Base-by-base conservation (phyloP, 768 basidiomycete genomes). In the Agaricus sinodeliciosus region DNA sequence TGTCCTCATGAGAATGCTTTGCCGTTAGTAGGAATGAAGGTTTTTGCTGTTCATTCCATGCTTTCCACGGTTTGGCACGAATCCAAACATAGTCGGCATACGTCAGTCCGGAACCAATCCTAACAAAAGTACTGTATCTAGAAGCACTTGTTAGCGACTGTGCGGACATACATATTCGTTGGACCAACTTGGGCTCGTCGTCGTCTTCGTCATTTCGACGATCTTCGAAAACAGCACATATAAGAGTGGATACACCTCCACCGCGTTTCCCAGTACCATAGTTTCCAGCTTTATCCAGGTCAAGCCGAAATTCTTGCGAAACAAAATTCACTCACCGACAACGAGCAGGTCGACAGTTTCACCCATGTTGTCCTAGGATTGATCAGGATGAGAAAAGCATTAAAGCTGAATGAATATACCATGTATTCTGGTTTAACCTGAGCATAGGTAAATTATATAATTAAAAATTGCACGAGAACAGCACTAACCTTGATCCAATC, bases 301-400 rank as follows among this genome's bases (percentile, higher is more conserved):
- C 50, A 18, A 59, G 50, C 25, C n/a, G 25, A 22, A 34, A 31
- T 25, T 18, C 12, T 8, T 27, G 9, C 5, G 35, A 31, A 53
- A 36, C 8, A 49, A 9, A 31, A 13, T 9, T 18, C 15, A 22
- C 83, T 57, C 62, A 85, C 91, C 90, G 31, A 98, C 82, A 19
- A 98, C 93, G 7, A 98, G 69, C 1, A 95, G 81, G 60, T 97
- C 95, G 3, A 94, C 85, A 0, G 88, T 94, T 70, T 96, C 93
- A 6, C 90, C 92, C 78, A 94, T 81, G 55, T 90, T 87, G 59
- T 94, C 92, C 89, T 90, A 40, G 31, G 49, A 48, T 35, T 47
- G 48, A 48, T n/a, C n/a, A 19, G 28, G 13, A 40, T 28, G 8
- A 43, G 15, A 9, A 22, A 8, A 43, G 27, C 16, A 8, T 27